Evolutionary conservation across 2,329 filamentous ascomycete species (phyloP), one percentile per base, ranked within the genome.

Genomic region (Trichophyton simii): DNA sequence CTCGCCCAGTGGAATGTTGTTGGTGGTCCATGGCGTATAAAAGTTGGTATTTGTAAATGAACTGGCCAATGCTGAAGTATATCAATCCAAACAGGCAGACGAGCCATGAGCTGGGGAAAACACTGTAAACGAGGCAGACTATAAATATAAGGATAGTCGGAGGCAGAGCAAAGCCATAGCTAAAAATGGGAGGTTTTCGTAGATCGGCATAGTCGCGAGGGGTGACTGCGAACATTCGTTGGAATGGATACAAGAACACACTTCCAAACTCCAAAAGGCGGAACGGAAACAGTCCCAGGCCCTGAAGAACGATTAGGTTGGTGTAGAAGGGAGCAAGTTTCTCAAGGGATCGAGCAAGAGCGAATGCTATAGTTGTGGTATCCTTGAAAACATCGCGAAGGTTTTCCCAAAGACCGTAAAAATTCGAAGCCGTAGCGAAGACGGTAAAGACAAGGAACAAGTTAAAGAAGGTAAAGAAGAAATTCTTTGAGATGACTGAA

Each of bases 391-490:
- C 83, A 57, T 92, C 83, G 60, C 84, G 84, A 55, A 97, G 79
- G 28, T 79, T 77, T 61, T 82, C 75, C 69, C 81, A 80, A 59
- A 87, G 82, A 38, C 80, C 79, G 74, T 85, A 85, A 69, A 96
- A 88, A 60, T 86, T 84, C 44, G 87, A 84, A 1, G 84, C 89
- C 3, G 91, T 90, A 60, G 88, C 88, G 54, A 95, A 88, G 28
- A 94, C 82, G 0, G 92, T 95, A 72, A 97, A 96, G 52, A 97
- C 84, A 58, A 97, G 83, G 75, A 99, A 99, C 62, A 97, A 89
- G 75, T 99, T 99, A 83, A 99, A 97, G 75, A 99, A 99, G 8
- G 88, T 91, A 72, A 99, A 99, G 80, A 97, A 96, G 77, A 97
- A 99, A 74, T 97, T 99, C 77, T 99, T 99, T 60, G 90, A 96